These are phyloP conservation scores for Dichotomopilus funicola DNA, from an alignment of 2,329 filamentous ascomycete genomes.

Conservation along the genomic window DNA sequence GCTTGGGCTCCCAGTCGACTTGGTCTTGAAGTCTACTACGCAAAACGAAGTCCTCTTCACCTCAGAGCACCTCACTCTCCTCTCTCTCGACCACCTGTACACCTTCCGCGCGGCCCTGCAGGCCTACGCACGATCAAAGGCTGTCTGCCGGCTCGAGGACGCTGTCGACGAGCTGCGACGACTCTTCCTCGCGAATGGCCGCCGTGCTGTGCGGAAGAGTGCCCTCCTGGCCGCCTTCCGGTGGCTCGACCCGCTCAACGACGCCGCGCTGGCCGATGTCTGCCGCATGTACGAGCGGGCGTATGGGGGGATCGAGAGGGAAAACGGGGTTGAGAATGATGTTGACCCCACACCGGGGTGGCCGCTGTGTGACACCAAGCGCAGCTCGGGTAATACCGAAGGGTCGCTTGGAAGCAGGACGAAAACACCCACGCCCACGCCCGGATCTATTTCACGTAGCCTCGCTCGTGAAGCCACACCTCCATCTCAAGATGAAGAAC, in stretches of 20 bases:
- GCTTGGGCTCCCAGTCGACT: slow-evolving; percentile 42
- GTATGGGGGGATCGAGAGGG: slow-evolving; percentile 17
- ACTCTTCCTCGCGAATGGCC: slow-evolving; percentile 48
- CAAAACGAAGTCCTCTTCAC: slow-evolving; percentile 59
- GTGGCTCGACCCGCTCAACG: slow-evolving; percentile 46
- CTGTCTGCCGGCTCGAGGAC: slow-evolving; percentile 45
- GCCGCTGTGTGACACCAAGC: slow-evolving; percentile 11
- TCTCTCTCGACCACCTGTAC: slow-evolving; percentile 57
- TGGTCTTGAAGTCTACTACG: slow-evolving; percentile 49
- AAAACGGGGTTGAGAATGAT: slow-evolving; percentile 23
- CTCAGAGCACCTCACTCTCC: slow-evolving; percentile 51
- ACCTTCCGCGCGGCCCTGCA: slow-evolving; percentile 57
- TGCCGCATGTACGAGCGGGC: slow-evolving; percentile 27
- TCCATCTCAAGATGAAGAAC: neutral
- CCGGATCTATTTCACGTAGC: neutral
- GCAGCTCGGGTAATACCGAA: neutral
- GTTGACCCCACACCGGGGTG: slow-evolving; percentile 13
- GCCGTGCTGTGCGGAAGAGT: slow-evolving; percentile 42
- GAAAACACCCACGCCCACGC: neutral
- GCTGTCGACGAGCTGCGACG: slow-evolving; percentile 58
- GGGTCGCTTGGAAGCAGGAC: slow-evolving; percentile 8
- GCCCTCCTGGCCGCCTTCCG: slow-evolving; percentile 50
- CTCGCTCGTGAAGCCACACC: neutral
- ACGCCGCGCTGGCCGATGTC: slow-evolving; percentile 46
- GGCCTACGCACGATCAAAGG: slow-evolving; percentile 45